Evolutionary conservation across 352 stramenopile species (phyloP).

Genomic region (Phytophthora europaea): DNA sequence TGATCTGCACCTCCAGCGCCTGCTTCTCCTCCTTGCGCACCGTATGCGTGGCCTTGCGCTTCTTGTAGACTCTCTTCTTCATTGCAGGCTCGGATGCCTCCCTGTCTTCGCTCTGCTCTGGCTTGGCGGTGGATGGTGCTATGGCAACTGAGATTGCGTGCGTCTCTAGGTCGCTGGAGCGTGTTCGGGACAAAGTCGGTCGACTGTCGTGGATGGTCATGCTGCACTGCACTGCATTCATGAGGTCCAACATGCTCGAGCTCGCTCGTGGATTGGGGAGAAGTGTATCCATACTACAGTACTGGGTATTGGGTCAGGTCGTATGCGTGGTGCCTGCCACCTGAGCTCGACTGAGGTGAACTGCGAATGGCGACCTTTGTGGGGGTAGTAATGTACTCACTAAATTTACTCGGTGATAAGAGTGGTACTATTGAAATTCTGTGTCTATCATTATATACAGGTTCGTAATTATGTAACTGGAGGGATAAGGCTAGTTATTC

Average conservation of each 20-base stretch:
- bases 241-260: conserved; percentile 12
- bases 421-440: neutral
- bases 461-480: too few species aligned
- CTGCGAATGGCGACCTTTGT: conserved; percentile 14
- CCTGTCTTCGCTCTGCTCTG: conserved; percentile 4
- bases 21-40: conserved; percentile 40
- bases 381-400: neutral
- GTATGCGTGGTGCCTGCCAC: neutral
- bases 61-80: conserved; percentile 36
- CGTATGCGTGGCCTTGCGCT: conserved; percentile 32
- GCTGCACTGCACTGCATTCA: conserved; percentile 13
- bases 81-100: conserved; percentile 1
- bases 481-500: neutral
- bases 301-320: neutral
- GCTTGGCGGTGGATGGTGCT: neutral
- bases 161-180: neutral
- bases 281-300: conserved; percentile 9
- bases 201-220: neutral
- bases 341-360: conserved; percentile 7
- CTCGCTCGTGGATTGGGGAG: neutral
- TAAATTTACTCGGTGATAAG: conserved; percentile 2
- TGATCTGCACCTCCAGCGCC: conserved; percentile 26
- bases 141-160: neutral
- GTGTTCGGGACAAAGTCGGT: neutral
- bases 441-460: neutral